Conservation (phyloP, 495 filamentous ascomycete genomes). For the Trichoderma virens region DNA sequence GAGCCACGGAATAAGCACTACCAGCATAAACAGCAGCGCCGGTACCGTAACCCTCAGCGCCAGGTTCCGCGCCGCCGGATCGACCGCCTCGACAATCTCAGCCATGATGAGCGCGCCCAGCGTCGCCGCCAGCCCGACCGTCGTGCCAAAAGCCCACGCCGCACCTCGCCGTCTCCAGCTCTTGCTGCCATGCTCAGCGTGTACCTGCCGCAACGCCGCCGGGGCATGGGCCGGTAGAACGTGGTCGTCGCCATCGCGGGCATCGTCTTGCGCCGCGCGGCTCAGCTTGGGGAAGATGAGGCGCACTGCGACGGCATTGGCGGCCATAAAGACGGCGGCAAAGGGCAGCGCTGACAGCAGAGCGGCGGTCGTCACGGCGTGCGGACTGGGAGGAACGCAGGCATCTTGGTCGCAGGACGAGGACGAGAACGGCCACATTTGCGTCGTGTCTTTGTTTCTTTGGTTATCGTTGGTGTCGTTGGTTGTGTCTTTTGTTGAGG, state of each 20-base stretch:
- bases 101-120: conserved; percentile 69
- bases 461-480: background rate
- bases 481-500: background rate
- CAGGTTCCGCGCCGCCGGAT: conserved; percentile 49
- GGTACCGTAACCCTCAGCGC: conserved; percentile 59
- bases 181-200: conserved; percentile 40
- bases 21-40: conserved; percentile 54
- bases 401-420: conserved; percentile 26
- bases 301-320: conserved; percentile 47
- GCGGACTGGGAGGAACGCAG: conserved; percentile 21
- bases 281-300: conserved; percentile 60
- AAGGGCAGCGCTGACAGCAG: conserved; percentile 39
- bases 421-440: conserved; percentile 10
- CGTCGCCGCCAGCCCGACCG: conserved; percentile 63
- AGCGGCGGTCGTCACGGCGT: conserved; percentile 21
- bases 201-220: conserved; percentile 36
- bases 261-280: conserved; percentile 31
- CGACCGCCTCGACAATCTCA: conserved; percentile 66
- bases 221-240: conserved; percentile 47
- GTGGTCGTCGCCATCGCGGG: conserved; percentile 40
- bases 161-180: conserved; percentile 45
- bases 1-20: conserved; percentile 62
- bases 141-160: conserved; percentile 58
- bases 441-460: background rate
- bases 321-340: conserved; percentile 51